These are phyloP conservation scores for Asparagopsis taxiformis DNA, from an alignment of 31 red algal species.

Conservation along the genomic window DNA sequence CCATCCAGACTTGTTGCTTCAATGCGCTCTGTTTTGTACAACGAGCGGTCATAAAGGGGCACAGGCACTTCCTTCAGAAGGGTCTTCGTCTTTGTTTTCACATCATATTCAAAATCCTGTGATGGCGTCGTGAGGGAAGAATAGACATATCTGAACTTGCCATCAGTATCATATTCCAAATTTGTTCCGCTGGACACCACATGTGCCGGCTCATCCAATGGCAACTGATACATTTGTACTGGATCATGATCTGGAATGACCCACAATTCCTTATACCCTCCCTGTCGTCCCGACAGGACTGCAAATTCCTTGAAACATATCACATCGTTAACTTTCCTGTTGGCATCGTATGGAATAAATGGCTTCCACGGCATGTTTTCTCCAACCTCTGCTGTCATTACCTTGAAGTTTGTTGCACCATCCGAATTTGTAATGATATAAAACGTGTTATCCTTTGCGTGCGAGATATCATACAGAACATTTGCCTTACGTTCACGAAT, in stretches of 20 bases:
- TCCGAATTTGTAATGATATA: constrained; percentile 55
- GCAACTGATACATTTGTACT: constrained; percentile 30
- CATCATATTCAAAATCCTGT: constrained; percentile 52
- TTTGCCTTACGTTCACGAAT: constrained; percentile 30
- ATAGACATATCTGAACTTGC: constrained; percentile 56
- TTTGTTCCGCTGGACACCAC: constrained; percentile 21
- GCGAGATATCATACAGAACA: constrained; percentile 56
- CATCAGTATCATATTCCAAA: constrained; percentile 43
- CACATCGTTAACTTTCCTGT: constrained; percentile 56
- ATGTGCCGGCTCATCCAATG: constrained; percentile 57
- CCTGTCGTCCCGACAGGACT: constrained; percentile 46
- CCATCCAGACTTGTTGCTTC: constrained; percentile 72
- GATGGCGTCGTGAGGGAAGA: constrained; percentile 71
- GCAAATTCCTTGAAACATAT: constrained; percentile 56
- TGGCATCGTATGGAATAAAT: constrained; percentile 49
- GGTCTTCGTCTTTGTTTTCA: constrained; percentile 5
- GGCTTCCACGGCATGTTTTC: constrained; percentile 37
- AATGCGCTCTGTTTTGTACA: constrained; percentile 67
- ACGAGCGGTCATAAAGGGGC: constrained; percentile 44
- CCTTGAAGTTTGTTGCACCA: constrained; percentile 78
- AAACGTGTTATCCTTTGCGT: constrained; percentile 38
- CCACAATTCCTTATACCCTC: constrained; percentile 61
- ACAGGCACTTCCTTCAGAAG: constrained; percentile 69
- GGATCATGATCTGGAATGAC: constrained; percentile 50
- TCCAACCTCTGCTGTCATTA: constrained; percentile 23